Percentiles rank a stretch among this genome's conserved stretches.
Evolutionary conservation across 768 basidiomycete species (phyloP).

Genomic region (Hygrophoropsis aurantiaca): DNA sequence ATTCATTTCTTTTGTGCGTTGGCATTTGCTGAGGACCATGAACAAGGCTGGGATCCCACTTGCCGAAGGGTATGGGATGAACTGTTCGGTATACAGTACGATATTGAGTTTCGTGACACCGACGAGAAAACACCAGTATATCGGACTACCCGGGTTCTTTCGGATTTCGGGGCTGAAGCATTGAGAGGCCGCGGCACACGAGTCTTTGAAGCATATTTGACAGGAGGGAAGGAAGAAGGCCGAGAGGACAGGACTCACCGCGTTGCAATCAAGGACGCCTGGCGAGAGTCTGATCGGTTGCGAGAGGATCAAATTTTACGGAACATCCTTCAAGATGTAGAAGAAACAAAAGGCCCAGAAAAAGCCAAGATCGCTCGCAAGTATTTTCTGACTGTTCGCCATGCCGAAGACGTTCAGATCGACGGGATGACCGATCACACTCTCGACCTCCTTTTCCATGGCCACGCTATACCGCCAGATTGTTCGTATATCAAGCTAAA

Average conservation of each 20-base stretch:
- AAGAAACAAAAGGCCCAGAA: no score
- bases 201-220: not conserved
- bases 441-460: not conserved
- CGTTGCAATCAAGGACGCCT: no score
- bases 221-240: not conserved
- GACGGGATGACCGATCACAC: slow-evolving; percentile 2
- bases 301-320: no score
- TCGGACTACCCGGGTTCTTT: not conserved
- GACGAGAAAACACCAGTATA: not conserved
- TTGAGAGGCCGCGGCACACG: not conserved
- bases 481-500: not conserved
- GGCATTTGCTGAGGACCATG: not conserved
- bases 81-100: no score
- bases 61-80: not conserved
- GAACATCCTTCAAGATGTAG: no score
- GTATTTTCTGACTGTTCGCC: not conserved
- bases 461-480: not conserved
- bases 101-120: not conserved
- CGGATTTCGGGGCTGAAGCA: slow-evolving; percentile 1
- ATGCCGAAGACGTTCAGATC: not conserved
- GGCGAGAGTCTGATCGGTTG: no score
- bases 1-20: not conserved
- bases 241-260: no score
- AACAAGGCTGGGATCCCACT: slow-evolving; percentile 4
- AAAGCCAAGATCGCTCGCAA: not conserved